Percentiles rank a stretch among this genome's conserved stretches.
phyloP scores from a whole-genome alignment of 306 rosid species.

The Medicago arabica region DNA sequence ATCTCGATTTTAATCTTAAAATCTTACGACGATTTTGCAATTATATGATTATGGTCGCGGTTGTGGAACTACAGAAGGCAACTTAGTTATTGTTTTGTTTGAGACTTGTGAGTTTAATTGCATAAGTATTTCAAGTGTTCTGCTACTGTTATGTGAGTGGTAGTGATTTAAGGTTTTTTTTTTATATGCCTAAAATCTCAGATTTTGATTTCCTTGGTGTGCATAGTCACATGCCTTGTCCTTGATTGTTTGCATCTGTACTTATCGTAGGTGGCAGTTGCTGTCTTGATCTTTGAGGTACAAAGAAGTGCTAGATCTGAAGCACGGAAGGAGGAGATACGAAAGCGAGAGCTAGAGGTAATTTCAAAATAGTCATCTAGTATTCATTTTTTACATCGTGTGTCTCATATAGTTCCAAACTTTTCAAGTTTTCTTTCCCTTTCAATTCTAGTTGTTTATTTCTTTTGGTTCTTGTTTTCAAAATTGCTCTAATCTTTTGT shows the following conservation, averaged over 20 bases:
- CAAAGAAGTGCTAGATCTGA: slow-evolving; percentile 94
- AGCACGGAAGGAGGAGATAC: slow-evolving; percentile 86
- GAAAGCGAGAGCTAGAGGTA: slow-evolving; percentile 86
- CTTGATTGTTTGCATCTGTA: slow-evolving; percentile 27
- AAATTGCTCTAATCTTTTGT: slow-evolving; percentile 21
- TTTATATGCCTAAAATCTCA: too few species aligned
- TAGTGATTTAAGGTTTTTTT: too few species aligned
- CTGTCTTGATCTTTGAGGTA: slow-evolving; percentile 78
- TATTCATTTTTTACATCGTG: background rate
- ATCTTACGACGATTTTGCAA: too few species aligned
- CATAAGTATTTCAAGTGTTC: too few species aligned
- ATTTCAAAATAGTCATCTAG: slow-evolving; percentile 28
- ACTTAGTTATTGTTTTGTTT: too few species aligned
- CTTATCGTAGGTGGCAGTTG: slow-evolving; percentile 74
- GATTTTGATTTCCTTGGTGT: background rate
- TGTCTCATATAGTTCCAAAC: slow-evolving; percentile 15
- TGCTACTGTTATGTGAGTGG: too few species aligned
- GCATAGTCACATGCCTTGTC: slow-evolving; percentile 14
- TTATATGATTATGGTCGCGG: too few species aligned
- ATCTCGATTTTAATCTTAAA: too few species aligned
- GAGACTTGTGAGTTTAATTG: too few species aligned
- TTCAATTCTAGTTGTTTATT: background rate
- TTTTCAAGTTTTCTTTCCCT: background rate
- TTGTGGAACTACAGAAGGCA: too few species aligned
- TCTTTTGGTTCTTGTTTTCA: slow-evolving; percentile 25